Conservation (phyloP, 1,284 basidiomycete genomes). For the Afroboletus lepidellus region DNA sequence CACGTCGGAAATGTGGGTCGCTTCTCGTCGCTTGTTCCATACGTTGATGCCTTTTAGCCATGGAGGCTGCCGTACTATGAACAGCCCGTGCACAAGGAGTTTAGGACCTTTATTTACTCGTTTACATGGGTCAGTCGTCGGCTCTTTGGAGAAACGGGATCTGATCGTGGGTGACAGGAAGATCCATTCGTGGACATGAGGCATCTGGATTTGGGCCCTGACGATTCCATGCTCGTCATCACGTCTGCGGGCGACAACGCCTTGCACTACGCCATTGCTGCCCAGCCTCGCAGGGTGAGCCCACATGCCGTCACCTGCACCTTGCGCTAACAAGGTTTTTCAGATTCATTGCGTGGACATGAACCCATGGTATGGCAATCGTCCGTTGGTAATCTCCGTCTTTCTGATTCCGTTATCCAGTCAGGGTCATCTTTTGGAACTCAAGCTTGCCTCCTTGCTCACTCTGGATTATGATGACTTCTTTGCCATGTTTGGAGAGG, state of each 20-base stretch:
- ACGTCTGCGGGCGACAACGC: slow-evolving; percentile 84
- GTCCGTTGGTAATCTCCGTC: background rate
- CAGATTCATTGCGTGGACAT: slow-evolving; percentile 77
- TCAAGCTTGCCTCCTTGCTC: slow-evolving; percentile 73
- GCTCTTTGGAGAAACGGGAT: too few relatives aligned
- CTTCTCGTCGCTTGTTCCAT: background rate
- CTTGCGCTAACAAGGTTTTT: background rate
- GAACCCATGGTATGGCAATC: slow-evolving; percentile 48
- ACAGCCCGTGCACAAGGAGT: slow-evolving; percentile 71
- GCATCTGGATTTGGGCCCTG: slow-evolving; percentile 56
- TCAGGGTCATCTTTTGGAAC: slow-evolving; percentile 78
- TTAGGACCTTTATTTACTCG: slow-evolving; percentile 74
- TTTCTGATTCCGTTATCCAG: slow-evolving; percentile 29
- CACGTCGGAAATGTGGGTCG: slow-evolving; percentile 53
- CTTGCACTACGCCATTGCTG: slow-evolving; percentile 76
- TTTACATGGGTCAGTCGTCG: slow-evolving; percentile 62
- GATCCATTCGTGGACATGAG: slow-evolving; percentile 79
- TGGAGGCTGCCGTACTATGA: slow-evolving; percentile 81
- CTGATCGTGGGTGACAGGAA: slow-evolving; percentile 44
- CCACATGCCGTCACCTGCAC: background rate
- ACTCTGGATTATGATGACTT: slow-evolving; percentile 67
- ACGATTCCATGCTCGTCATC: slow-evolving; percentile 75
- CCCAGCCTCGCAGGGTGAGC: slow-evolving; percentile 51
- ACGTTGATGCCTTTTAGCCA: slow-evolving; percentile 37
- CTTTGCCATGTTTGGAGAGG: slow-evolving; percentile 74